Base-by-base conservation (phyloP, 257 asterid genomes). In the Solanum virginianum region DNA sequence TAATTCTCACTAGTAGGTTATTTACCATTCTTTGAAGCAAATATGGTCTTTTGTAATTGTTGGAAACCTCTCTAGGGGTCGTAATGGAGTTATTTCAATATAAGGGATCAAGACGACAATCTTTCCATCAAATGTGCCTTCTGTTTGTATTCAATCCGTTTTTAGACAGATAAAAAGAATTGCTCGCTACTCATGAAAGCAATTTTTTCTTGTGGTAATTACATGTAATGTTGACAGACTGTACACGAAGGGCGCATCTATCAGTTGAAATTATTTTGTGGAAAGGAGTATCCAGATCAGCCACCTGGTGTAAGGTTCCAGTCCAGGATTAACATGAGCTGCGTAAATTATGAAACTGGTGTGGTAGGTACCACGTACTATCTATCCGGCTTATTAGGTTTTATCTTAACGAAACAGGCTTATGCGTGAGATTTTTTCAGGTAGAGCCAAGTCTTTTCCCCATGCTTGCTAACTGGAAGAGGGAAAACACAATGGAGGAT, bases 401-500 rank as follows among this genome's bases (percentile, higher is more conserved):
- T 36, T 32, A 55, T 62, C 60, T 66, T 82, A 8, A 69, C 39
- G 20, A 20, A 11, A 32, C 71, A 36, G 29, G 36, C 86, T 83
- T 57, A 87, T 7, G 29, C 14, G 43, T 22, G 85, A 45, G 68
- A 26, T 62, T 86, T 84, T 79, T 54, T 8, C 87, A 95, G 98
- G 98, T 95, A 43, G 98, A 93, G 69, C 95, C 97, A 49, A 86
- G 84, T 83, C 86, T 86, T 51, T 95, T 95, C 88, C 89, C 97
- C 85, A 95, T 95, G 97, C 95, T 95, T 80, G 90, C 93, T 26
- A 85, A 90, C 81, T 95, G 98, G 98, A 86, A 89, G 83, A 92
- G 98, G 86, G 97, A 93, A 90, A 84, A 87, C 86, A 93, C 94
- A n/a, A 94, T 94, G 98, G 98, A 94, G 92, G 97, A 94, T 86